A percentile compares a stretch with the other conserved stretches of the same genome.
Conservation (phyloP, 257 asterid genomes). For the Rubia yunnanensis region DNA sequence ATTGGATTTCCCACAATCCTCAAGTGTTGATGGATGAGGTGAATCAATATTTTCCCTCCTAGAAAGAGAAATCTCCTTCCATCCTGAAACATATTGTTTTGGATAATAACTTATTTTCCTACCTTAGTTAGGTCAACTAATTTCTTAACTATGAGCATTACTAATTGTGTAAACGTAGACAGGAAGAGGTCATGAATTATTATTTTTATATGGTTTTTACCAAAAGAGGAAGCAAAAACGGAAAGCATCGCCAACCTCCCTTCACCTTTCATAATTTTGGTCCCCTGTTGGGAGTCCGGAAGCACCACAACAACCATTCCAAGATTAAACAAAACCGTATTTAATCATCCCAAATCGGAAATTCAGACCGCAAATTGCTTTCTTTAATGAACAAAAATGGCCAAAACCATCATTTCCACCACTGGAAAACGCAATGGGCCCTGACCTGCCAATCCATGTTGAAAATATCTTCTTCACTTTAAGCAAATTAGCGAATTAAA, state of each 20-base stretch:
- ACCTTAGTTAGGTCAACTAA: too few species aligned
- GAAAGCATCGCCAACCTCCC: neutral
- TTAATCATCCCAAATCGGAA: neutral
- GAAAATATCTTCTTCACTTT: neutral
- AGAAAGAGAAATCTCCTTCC: too few species aligned
- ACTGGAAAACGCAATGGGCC: neutral
- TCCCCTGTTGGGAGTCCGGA: slow-evolving; percentile 1
- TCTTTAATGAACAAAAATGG: neutral
- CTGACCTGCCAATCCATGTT: neutral
- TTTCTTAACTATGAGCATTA: too few species aligned
- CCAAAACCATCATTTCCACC: slow-evolving; percentile 4
- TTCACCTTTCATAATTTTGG: neutral
- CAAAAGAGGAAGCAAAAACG: neutral
- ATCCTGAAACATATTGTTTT: too few species aligned
- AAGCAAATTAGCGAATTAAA: neutral
- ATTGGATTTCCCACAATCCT: too few species aligned
- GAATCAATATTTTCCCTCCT: too few species aligned
- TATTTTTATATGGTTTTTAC: too few species aligned
- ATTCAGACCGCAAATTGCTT: neutral
- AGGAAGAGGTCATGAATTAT: too few species aligned
- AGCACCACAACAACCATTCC: neutral
- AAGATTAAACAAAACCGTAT: neutral
- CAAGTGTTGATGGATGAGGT: too few species aligned
- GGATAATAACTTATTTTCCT: too few species aligned
- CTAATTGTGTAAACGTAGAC: too few species aligned